phyloP scores from a whole-genome alignment of 2,329 filamentous ascomycete species.

The Alternaria longipes region DNA sequence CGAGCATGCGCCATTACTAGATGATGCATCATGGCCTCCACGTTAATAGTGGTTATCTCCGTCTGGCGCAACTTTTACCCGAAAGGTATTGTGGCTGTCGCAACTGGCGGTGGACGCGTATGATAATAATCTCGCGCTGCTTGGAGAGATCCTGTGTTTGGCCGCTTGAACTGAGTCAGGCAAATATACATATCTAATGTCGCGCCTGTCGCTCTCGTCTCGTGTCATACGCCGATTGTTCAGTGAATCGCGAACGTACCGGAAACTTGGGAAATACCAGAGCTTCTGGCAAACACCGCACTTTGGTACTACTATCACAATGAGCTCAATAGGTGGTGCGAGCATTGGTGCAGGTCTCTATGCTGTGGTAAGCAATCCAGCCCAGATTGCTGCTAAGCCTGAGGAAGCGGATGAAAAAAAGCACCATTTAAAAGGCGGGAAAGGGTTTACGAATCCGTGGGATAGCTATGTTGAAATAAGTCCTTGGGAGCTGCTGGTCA shows the following conservation, averaged over 20 bases:
- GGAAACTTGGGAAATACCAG: background rate
- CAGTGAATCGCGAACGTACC: background rate
- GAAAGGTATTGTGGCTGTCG: constrained; percentile 6
- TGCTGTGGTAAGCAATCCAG: constrained; percentile 54
- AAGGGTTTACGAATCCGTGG: constrained; percentile 68
- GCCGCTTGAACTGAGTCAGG: background rate
- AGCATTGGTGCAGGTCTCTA: constrained; percentile 46
- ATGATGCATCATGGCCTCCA: constrained; percentile 14
- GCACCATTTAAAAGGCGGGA: constrained; percentile 63
- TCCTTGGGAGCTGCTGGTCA: constrained; percentile 44
- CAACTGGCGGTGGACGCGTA: background rate
- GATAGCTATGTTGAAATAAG: constrained; percentile 58
- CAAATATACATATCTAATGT: constrained; percentile 20
- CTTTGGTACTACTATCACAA: constrained; percentile 38
- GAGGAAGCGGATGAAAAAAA: constrained; percentile 56
- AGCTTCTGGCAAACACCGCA: constrained; percentile 32
- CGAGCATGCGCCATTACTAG: background rate
- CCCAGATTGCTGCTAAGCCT: constrained; percentile 53
- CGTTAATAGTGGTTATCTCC: constrained; percentile 29
- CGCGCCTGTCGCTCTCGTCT: constrained; percentile 15
- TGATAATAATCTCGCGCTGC: background rate
- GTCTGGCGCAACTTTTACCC: constrained; percentile 10
- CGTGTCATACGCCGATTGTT: constrained; percentile 8
- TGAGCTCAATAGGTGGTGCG: constrained; percentile 42
- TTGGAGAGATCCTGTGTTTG: background rate